Evolutionary conservation across 2,329 filamentous ascomycete species (phyloP).

Genomic region (Dothideomycetes sp.): DNA sequence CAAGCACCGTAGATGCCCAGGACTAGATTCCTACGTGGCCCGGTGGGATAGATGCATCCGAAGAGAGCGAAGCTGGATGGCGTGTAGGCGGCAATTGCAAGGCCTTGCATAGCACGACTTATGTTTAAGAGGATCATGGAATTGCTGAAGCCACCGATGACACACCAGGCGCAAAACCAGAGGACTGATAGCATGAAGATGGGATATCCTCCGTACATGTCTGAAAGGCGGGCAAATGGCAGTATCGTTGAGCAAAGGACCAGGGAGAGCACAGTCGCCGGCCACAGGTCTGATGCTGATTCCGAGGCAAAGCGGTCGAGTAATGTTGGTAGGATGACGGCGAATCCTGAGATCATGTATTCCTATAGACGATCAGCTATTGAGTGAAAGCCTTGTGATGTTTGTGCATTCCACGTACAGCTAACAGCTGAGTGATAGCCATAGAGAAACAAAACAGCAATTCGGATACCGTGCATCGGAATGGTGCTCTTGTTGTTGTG

Average conservation of each 20-base stretch:
- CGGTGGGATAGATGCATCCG: constrained; percentile 23
- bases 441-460: constrained; percentile 29
- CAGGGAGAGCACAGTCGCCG: constrained; percentile 26
- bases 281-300: constrained; percentile 23
- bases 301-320: constrained; percentile 9
- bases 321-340: constrained; percentile 26
- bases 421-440: constrained; percentile 28
- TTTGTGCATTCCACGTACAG: constrained; percentile 13
- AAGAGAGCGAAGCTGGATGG: constrained; percentile 28
- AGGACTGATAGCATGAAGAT: constrained; percentile 27
- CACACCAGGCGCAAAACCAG: constrained; percentile 28
- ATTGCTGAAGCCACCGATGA: constrained; percentile 26
- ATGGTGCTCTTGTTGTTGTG: too few species aligned
- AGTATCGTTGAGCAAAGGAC: constrained; percentile 27
- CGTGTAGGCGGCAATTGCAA: constrained; percentile 28
- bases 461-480: constrained; percentile 24
- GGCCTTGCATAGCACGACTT: constrained; percentile 28
- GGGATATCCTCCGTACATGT: constrained; percentile 29
- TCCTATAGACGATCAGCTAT: constrained; percentile 17
- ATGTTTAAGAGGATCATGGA: constrained; percentile 23
- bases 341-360: constrained; percentile 30
- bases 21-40: constrained; percentile 26
- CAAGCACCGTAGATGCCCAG: constrained; percentile 28
- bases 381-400: background rate
- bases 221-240: constrained; percentile 26